Percentiles rank a stretch among this genome's conserved stretches.
phyloP scores from a whole-genome alignment of 768 basidiomycete species.

The Suillus luteus region DNA sequence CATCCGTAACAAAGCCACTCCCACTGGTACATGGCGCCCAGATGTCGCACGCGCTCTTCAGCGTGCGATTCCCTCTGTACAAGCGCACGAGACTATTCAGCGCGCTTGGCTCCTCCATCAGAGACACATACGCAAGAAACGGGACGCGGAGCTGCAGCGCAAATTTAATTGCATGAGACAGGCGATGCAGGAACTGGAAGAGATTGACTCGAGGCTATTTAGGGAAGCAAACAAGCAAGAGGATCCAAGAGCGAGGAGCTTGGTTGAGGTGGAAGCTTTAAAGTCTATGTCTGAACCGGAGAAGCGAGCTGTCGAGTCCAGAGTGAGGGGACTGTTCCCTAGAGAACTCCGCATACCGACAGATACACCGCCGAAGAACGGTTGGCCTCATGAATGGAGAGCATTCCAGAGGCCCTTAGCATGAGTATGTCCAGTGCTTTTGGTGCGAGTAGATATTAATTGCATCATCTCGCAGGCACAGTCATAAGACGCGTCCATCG shows the following conservation, averaged over 20 bases:
- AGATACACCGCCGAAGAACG: conserved; percentile 77
- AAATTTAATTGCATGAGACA: conserved; percentile 81
- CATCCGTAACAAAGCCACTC: conserved; percentile 67
- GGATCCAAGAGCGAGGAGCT: conserved; percentile 67
- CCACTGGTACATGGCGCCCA: conserved; percentile 82
- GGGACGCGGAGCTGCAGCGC: conserved; percentile 66
- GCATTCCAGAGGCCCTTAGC: conserved; percentile 55
- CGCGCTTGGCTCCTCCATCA: conserved; percentile 86
- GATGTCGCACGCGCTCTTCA: conserved; percentile 77
- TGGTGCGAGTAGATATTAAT: not conserved
- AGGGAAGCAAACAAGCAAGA: conserved; percentile 73
- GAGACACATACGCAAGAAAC: conserved; percentile 69
- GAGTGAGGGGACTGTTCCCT: conserved; percentile 82
- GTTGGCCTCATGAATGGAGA: conserved; percentile 90
- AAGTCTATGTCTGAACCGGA: conserved; percentile 68
- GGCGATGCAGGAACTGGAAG: conserved; percentile 82
- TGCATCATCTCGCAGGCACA: not conserved
- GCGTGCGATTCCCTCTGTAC: conserved; percentile 82
- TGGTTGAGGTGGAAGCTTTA: conserved; percentile 56
- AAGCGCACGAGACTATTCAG: conserved; percentile 91
- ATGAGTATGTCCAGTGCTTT: conserved; percentile 1
- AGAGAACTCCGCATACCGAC: conserved; percentile 84
- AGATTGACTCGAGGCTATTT: conserved; percentile 52
- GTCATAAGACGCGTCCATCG: not conserved
- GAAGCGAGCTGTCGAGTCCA: conserved; percentile 70